phyloP scores from a whole-genome alignment of 2,329 filamentous ascomycete genomes.

The Diplodia mutila region DNA sequence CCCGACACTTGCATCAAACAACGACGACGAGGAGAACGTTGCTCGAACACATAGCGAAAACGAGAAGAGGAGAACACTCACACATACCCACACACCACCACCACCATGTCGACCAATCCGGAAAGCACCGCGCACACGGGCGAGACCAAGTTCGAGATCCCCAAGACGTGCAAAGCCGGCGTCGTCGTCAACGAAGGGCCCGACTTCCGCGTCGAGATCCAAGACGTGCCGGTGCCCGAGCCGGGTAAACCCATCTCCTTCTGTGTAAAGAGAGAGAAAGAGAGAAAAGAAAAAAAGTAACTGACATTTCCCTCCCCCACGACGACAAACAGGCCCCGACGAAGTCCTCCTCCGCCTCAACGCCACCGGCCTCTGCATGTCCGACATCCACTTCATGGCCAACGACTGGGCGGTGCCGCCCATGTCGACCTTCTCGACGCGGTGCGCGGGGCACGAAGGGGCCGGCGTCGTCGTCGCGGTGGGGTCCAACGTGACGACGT shows the following conservation, averaged over 20 bases:
- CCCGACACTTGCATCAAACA: too few relatives aligned
- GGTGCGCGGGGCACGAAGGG: slow-evolving; percentile 60
- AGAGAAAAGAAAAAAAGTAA: too few relatives aligned
- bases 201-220: slow-evolving; percentile 52
- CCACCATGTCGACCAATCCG: slow-evolving; percentile 14
- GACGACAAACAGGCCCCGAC: slow-evolving; percentile 55
- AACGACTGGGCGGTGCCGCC: slow-evolving; percentile 53
- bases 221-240: slow-evolving; percentile 53
- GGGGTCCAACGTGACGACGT: slow-evolving; percentile 56
- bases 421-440: slow-evolving; percentile 46
- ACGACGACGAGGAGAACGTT: background rate
- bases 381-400: slow-evolving; percentile 62
- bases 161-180: slow-evolving; percentile 56
- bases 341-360: slow-evolving; percentile 63
- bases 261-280: too few relatives aligned
- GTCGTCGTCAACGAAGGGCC: slow-evolving; percentile 58
- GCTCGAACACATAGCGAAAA: background rate
- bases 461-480: slow-evolving; percentile 62
- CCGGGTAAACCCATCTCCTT: slow-evolving; percentile 44
- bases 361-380: slow-evolving; percentile 61
- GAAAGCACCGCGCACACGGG: background rate
- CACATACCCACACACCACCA: background rate
- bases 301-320: background rate
- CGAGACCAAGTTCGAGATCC: slow-evolving; percentile 44
- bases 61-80: background rate